Evolutionary conservation across 176 grass and related monocot genomes (phyloP), one percentile per base, ranked within the genome.

Genomic region (Phoenix roebelenii): DNA sequence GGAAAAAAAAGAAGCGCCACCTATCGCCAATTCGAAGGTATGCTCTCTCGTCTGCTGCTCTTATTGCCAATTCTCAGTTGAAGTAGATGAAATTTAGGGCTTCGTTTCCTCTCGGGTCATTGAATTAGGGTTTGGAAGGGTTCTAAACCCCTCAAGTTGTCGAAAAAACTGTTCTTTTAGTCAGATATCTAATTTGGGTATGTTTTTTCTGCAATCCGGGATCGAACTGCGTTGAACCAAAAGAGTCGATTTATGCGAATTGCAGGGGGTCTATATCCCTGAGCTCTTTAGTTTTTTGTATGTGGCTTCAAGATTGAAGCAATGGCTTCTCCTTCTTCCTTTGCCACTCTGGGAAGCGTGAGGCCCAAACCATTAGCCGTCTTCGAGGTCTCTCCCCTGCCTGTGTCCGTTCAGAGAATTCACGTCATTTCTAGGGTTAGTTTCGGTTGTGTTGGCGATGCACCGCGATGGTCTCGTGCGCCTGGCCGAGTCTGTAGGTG

Each of bases 311-410:
- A 69, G 83, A 4, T 69, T 28, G 73, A 19, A 61, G 53, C 71
- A 74, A 95, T 89, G 85, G 77, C 80, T 62, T 95, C 82, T 81
- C 90, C 73, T 56, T 79, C 90, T 78, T 95, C 90, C 20, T 65
- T 95, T 28, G 72, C 85, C 10, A 72, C 77, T 58, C 74, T 97
- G 58, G 92, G 92, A 72, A 91, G 75, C 4, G 78, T 78, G 63
- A 97, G 83, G 69, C 64, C 78, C 20, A 79, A 72, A 49, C 60
- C 72, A 4, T 65, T 68, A 16, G 63, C 51, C 0, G 63, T 59
- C 54, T 72, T 76, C n/a, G 73, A 82, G 26, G 28, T 60, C 22
- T 68, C 66, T 17, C 49, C 73, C 1, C 63, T 50, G 1, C 51
- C 58, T 4, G 67, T 70, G 14, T 44, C 55, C n/a, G 68, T 78